Percentiles rank a stretch among this genome's conserved stretches.
Conservation (phyloP, 148 eudicot genomes). For the Vaccinium corymbosum region DNA sequence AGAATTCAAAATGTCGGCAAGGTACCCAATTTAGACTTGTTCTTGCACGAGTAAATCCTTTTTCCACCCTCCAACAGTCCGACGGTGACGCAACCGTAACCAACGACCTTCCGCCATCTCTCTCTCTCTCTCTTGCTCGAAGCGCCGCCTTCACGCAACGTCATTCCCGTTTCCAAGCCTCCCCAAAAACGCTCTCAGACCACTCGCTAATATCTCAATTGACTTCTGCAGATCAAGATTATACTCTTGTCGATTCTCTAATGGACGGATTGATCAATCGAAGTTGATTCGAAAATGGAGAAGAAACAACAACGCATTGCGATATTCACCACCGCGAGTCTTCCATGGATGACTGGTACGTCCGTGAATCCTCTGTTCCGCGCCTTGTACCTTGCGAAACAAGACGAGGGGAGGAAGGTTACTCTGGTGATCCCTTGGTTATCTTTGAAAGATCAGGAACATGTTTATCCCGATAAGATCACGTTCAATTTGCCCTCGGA, state of each 20-base stretch:
- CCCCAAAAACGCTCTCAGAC: neutral
- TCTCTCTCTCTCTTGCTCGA: neutral
- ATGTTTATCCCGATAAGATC: conserved; percentile 68
- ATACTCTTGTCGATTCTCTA: neutral
- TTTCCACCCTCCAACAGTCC: neutral
- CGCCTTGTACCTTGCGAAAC: conserved; percentile 73
- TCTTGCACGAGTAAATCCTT: neutral
- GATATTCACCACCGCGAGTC: conserved; percentile 93
- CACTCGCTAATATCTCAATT: neutral
- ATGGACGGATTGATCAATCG: neutral
- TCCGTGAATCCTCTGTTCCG: conserved; percentile 94
- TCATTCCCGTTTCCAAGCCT: no score
- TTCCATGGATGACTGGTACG: conserved; percentile 99
- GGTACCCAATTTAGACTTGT: no score
- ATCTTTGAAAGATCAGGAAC: conserved; percentile 63
- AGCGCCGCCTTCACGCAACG: neutral
- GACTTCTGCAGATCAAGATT: neutral
- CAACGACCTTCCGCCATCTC: neutral
- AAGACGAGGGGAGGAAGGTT: conserved; percentile 60
- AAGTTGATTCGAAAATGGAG: conserved; percentile 38
- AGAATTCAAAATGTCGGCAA: no score
- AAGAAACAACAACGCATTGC: conserved; percentile 67
- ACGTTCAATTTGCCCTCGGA: conserved; percentile 56
- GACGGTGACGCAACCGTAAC: neutral
- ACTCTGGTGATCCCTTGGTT: conserved; percentile 91